phyloP scores from a whole-genome alignment of 768 basidiomycete species.

The Cubamyces sp. region DNA sequence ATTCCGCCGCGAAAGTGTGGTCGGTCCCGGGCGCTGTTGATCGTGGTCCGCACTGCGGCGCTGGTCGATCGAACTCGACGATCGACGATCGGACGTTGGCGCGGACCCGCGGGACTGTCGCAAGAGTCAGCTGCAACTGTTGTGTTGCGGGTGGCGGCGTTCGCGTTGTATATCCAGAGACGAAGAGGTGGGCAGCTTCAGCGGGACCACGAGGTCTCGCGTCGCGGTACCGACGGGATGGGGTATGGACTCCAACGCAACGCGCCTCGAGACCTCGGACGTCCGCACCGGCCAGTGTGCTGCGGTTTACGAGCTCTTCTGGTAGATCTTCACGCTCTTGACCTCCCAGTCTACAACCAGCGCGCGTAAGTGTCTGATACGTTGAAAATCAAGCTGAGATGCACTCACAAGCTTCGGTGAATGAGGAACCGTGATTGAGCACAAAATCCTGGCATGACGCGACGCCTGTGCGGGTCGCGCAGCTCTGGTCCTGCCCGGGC shows the following conservation, averaged over 20 bases:
- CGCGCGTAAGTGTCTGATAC: neutral
- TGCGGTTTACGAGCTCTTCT: slow-evolving; percentile 37
- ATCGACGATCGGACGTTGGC: neutral
- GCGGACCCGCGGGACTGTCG: neutral
- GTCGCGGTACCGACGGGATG: neutral
- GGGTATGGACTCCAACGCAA: no score
- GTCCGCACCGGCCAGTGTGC: neutral
- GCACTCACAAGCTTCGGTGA: slow-evolving; percentile 75
- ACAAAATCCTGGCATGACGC: slow-evolving; percentile 83
- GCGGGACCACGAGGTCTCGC: neutral
- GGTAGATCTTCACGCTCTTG: slow-evolving; percentile 73
- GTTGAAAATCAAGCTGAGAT: neutral
- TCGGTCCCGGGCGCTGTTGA: no score
- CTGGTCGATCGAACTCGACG: slow-evolving; percentile 4
- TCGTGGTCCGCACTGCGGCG: neutral
- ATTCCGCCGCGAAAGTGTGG: no score
- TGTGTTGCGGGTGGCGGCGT: neutral
- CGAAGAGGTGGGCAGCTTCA: neutral
- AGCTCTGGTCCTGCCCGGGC: slow-evolving; percentile 86
- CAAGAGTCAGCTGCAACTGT: neutral
- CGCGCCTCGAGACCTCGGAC: neutral
- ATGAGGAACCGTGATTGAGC: slow-evolving; percentile 66
- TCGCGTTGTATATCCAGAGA: slow-evolving; percentile 9
- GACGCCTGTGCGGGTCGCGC: slow-evolving; percentile 81
- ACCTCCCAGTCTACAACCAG: slow-evolving; percentile 76